Evolutionary conservation across 73 alveolate genomes (phyloP).

Genomic region (Paramecium primaurelia): DNA sequence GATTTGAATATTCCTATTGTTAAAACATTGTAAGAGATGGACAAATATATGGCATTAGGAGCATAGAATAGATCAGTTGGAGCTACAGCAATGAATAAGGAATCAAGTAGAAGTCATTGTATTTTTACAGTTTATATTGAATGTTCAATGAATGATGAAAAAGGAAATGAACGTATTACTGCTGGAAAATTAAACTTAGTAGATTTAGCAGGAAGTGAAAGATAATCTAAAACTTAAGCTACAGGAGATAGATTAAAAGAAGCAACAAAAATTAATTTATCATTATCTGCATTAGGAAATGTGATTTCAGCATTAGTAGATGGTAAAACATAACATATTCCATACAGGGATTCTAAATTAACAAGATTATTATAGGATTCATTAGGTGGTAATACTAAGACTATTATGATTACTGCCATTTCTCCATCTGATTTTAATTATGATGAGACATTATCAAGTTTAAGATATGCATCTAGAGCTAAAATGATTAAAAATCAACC

Average conservation of each 20-base stretch:
- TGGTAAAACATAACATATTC: constrained; percentile 90
- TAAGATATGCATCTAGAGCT: constrained; percentile 98
- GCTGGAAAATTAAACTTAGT: constrained; percentile 91
- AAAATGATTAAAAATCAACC: constrained; percentile 95
- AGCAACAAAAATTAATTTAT: constrained; percentile 94
- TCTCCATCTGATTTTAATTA: constrained; percentile 96
- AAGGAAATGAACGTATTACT: constrained; percentile 75
- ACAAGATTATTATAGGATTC: constrained; percentile 96
- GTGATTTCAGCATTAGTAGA: constrained; percentile 94
- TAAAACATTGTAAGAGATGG: constrained; percentile 79
- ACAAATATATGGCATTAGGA: constrained; percentile 83
- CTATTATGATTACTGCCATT: constrained; percentile 96
- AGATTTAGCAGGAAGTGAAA: constrained; percentile 98
- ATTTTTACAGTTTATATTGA: constrained; percentile 92
- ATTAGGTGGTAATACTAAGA: constrained; percentile 98
- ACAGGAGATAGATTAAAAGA: constrained; percentile 92
- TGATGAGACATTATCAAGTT: constrained; percentile 95
- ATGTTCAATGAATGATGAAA: constrained; percentile 79
- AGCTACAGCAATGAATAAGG: constrained; percentile 94
- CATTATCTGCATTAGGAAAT: constrained; percentile 91
- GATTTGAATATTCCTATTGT: constrained; percentile 83
- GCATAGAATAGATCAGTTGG: constrained; percentile 85
- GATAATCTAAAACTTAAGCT: constrained; percentile 89
- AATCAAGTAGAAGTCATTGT: constrained; percentile 93
- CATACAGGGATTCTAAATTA: constrained; percentile 96